Percentiles rank a stretch among this genome's conserved stretches.
These are phyloP conservation scores for Talaromyces nanjingensis DNA, from an alignment of 495 filamentous ascomycete species.

Conservation along the genomic window DNA sequence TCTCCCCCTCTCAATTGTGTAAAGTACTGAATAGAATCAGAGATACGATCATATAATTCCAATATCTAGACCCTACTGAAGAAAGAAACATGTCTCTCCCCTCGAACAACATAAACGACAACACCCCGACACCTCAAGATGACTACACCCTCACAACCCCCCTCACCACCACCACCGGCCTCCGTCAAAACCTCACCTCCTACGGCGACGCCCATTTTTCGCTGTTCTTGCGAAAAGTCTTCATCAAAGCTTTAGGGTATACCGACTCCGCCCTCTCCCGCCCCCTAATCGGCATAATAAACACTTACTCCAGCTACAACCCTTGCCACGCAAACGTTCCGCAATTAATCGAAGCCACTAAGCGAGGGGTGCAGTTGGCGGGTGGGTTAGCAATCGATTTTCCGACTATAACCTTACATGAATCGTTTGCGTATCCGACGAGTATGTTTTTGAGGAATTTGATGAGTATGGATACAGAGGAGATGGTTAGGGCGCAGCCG, in stretches of 20 bases:
- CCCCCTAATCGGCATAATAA: slow-evolving; percentile 60
- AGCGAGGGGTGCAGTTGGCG: slow-evolving; percentile 53
- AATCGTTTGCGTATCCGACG: slow-evolving; percentile 55
- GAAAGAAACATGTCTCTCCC: neutral
- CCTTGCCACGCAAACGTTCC: slow-evolving; percentile 62
- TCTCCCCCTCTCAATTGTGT: no score
- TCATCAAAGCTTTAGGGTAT: slow-evolving; percentile 64
- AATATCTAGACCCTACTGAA: neutral
- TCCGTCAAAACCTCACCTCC: slow-evolving; percentile 54
- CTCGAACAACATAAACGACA: neutral
- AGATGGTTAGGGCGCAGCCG: slow-evolving; percentile 61
- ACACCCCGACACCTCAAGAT: slow-evolving; percentile 10
- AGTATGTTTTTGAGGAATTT: slow-evolving; percentile 64
- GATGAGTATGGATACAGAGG: slow-evolving; percentile 69
- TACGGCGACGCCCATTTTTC: slow-evolving; percentile 67
- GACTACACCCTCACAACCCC: slow-evolving; percentile 50
- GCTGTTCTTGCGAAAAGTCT: slow-evolving; percentile 61
- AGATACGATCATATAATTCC: no score
- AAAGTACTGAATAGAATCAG: no score
- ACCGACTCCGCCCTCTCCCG: slow-evolving; percentile 58
- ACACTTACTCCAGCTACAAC: slow-evolving; percentile 61
- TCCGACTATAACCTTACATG: slow-evolving; percentile 59
- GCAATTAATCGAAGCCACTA: slow-evolving; percentile 59
- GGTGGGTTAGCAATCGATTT: slow-evolving; percentile 60
- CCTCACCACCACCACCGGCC: slow-evolving; percentile 40